Conservation (phyloP, 352 stramenopile species). For the Globisporangium orthogonon region DNA sequence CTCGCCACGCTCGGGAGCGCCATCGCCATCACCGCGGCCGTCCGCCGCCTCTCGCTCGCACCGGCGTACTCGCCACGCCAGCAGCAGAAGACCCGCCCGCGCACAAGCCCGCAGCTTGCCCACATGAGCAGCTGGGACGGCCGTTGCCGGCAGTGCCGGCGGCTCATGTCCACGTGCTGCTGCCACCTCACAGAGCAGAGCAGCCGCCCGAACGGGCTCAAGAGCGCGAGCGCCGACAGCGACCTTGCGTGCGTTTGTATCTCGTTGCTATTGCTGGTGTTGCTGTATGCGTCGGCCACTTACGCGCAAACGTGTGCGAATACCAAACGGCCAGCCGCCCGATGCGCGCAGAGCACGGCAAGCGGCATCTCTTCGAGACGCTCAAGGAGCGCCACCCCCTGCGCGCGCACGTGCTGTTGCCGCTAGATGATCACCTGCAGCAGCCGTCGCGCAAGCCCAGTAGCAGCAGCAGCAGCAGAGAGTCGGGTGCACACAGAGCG, state of each 20-base stretch:
- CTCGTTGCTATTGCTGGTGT: background rate
- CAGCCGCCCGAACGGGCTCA: slow-evolving; percentile 4
- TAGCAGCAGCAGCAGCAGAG: slow-evolving; percentile 4
- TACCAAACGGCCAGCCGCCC: background rate
- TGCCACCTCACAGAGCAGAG: slow-evolving; percentile 13
- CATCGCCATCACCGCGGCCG: too few species aligned
- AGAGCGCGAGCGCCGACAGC: background rate
- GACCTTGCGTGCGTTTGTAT: slow-evolving; percentile 1
- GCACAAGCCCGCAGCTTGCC: background rate
- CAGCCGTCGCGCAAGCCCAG: background rate
- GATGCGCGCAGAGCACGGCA: slow-evolving; percentile 8
- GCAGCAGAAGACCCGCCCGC: background rate
- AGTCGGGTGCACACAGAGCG: background rate
- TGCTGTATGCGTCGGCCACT: background rate
- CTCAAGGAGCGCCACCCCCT: slow-evolving; percentile 12
- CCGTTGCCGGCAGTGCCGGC: slow-evolving; percentile 9
- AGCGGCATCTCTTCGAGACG: slow-evolving; percentile 15
- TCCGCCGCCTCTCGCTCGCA: background rate
- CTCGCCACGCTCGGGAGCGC: background rate
- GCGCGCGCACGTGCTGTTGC: slow-evolving; percentile 7
- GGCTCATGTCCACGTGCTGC: slow-evolving; percentile 17
- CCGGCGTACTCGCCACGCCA: background rate
- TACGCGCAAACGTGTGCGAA: too few species aligned
- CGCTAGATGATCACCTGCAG: slow-evolving; percentile 2
- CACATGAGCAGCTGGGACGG: slow-evolving; percentile 17